Base-by-base conservation (phyloP, 2,329 filamentous ascomycete species). In the Aspergillus amoenus region DNA sequence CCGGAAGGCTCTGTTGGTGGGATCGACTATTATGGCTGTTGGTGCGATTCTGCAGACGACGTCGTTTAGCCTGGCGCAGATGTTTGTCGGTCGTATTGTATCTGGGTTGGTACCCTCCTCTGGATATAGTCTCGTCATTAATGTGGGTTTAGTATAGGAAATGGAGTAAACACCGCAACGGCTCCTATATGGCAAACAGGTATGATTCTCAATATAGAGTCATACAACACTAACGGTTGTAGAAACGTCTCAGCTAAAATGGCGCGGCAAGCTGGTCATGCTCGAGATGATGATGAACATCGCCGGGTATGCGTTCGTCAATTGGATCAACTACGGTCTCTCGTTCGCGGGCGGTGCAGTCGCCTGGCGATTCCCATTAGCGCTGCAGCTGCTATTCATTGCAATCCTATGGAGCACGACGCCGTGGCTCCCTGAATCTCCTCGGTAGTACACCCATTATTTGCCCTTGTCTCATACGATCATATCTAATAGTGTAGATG, bases 311-410 rank as follows among this genome's bases (percentile, higher is more conserved):
- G 75, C 69, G 1, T 47, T 83, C 2, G 77, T 74, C 4, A 82
- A 82, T 44, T 84, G 81, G 79, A 73, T 83, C 11, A 82, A 76
- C 7, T 83, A 77, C 56, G 80, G 80, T 2, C 76, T 83, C 55
- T 79, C 76, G 5, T 84, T 79, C 61, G 63, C 75, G 2, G 65
- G 62, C 3, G 77, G 78, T 5, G 60, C 71, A 0, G 66, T 80
- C 12, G 68, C 76, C 0, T 81, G 79, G 79, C 64, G 79, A 39
- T 66, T 80, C 3, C 78, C 79, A 0, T 70, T 82, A 2, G 79
- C 78, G 0, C 71, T 82, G 22, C 80, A 82, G 41, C 76, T 82
- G 58, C 60, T 82, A 45, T 82, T 81, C 67, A 78, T 81, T 55
- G 59, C 79, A 47, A 72, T 81, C 24, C 66, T 81, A 3, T 80